Conservation (phyloP, 2,329 filamentous ascomycete genomes). For the Pyrenochaeta sp. region DNA sequence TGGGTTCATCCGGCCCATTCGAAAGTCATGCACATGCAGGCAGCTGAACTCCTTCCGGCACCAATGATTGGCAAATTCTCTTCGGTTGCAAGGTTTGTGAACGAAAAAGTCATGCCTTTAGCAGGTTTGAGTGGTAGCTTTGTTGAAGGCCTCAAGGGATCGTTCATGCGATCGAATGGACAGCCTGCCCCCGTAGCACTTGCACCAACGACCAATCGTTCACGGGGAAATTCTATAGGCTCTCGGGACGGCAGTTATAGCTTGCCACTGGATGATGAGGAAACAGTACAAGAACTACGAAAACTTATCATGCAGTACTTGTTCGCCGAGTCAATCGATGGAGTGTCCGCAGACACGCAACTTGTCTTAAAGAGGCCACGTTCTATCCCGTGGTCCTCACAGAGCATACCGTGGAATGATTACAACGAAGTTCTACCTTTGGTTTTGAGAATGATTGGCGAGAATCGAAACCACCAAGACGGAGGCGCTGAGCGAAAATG, state of each 20-base stretch:
- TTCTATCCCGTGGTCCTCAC: constrained; percentile 29
- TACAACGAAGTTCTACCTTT: constrained; percentile 33
- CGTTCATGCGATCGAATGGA: constrained; percentile 10
- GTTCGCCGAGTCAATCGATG: constrained; percentile 36
- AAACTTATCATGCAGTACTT: constrained; percentile 29
- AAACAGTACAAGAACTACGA: constrained; percentile 30
- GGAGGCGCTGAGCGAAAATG: constrained; percentile 17
- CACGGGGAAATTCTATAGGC: constrained; percentile 5
- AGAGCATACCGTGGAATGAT: constrained; percentile 30
- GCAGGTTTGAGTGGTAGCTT: constrained; percentile 27
- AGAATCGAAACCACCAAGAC: constrained; percentile 13
- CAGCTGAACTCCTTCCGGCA: constrained; percentile 33
- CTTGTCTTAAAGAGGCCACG: constrained; percentile 33
- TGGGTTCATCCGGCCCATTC: constrained; percentile 43
- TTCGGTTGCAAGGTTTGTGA: constrained; percentile 25
- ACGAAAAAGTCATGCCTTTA: constrained; percentile 33
- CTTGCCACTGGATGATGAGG: constrained; percentile 21
- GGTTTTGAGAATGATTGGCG: constrained; percentile 26
- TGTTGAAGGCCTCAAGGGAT: constrained; percentile 19
- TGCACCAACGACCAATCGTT: constrained; percentile 4
- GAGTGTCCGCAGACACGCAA: constrained; percentile 35
- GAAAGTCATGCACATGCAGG: constrained; percentile 24
- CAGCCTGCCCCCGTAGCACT: constrained; percentile 20
- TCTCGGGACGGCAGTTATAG: not conserved
- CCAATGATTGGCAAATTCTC: constrained; percentile 34